Evolutionary conservation across 148 eudicot genomes (phyloP), one percentile per base, ranked within the genome.

Genomic region (Camellia granthamiana): DNA sequence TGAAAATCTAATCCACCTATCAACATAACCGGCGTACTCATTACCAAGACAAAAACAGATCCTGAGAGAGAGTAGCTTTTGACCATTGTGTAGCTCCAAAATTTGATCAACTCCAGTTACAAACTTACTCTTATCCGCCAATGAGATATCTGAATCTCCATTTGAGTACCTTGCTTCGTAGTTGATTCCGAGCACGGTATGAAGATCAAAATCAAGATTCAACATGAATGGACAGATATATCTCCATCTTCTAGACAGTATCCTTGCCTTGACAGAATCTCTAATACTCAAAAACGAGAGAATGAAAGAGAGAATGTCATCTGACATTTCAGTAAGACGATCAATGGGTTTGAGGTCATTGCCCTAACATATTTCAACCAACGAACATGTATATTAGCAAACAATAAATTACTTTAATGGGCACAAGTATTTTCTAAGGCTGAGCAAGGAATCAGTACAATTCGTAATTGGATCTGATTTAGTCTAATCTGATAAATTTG

Each of bases 1-100:
- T 77, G 79, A 70, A 77, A 44, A 63, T 41, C 16, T 19, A 58
- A 77, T 77, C 79, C 79, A 77, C 69, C 79, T 46, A 19, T 77
- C 79, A 41, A 77, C 15, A 47, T 77, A 66, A 64, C 67, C n/a
- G 10, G 47, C 44, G 9, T 19, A 30, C 79, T 77, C 79, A 43
- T 77, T 66, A 46, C 67, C 79, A 63, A 77, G 71, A 47, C 58
- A 54, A 21, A 77, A 77, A 44, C 9, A 62, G 42, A 77, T 43
- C 55, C 71, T 44, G 30, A 77, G 66, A 60, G 69, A 76, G 70
- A 62, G 44, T 10, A 77, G 44, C 23, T 46, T 77, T 11, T 77
- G 70, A 77, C 79, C 58, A 44, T 61, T 14, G 7, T 77, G 63
- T 18, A 77, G 41, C 68, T 77, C 41, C n/a, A 77, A 62, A 63